Conservation (phyloP, 2,329 filamentous ascomycete species). For the Davidsoniella australis region DNA sequence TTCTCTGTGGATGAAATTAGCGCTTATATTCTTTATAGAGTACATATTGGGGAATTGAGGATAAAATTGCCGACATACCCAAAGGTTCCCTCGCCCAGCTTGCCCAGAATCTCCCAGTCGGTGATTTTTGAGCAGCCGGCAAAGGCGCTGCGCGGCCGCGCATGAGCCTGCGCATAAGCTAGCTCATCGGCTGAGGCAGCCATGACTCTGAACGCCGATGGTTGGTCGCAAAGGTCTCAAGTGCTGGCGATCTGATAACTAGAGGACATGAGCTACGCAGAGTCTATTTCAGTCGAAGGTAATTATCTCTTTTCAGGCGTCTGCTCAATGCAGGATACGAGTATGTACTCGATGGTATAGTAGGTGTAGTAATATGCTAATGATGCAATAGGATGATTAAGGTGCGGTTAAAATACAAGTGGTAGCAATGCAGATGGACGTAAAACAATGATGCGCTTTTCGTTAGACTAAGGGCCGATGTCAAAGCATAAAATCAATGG, state of each 20-base stretch:
- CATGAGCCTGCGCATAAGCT: constrained; percentile 38
- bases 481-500: no score
- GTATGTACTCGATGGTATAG: neutral
- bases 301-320: no score
- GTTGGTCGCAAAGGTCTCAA: neutral
- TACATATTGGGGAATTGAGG: neutral
- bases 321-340: neutral
- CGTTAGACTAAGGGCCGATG: no score
- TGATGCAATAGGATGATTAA: no score
- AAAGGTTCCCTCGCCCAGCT: constrained; percentile 90
- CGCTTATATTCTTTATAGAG: neutral
- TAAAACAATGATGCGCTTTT: no score
- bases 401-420: no score
- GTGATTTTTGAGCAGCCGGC: constrained; percentile 68
- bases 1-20: constrained; percentile 27
- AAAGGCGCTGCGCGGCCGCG: constrained; percentile 45
- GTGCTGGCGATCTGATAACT: neutral
- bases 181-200: constrained; percentile 16
- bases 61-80: constrained; percentile 33
- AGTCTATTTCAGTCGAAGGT: no score
- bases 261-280: neutral
- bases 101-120: constrained; percentile 64
- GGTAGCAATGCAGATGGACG: no score
- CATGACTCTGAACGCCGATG: neutral
- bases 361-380: neutral